These are phyloP conservation scores for Plasmodium sp. DNA, from an alignment of 169 alveolate species.

Conservation along the genomic window DNA sequence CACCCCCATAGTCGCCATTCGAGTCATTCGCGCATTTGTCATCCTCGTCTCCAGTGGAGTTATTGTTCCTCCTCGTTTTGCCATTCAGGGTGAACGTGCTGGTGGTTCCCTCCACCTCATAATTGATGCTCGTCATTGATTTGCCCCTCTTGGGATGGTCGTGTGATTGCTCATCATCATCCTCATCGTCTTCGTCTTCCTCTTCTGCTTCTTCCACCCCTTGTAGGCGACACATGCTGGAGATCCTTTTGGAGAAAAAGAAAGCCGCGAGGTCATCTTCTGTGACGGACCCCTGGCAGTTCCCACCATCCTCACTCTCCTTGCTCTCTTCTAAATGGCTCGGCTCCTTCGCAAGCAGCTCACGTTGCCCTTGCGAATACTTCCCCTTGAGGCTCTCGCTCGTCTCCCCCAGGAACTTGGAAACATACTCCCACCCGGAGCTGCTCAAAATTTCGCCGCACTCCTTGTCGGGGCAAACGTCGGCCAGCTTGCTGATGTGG, in stretches of 20 bases:
- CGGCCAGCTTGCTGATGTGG: slow-evolving; percentile 1
- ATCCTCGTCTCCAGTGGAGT: neutral
- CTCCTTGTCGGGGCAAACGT: slow-evolving; percentile 20
- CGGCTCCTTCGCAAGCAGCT: neutral
- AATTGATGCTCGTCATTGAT: neutral
- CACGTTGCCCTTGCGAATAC: neutral
- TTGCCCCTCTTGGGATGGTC: neutral
- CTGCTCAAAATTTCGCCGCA: slow-evolving; percentile 15
- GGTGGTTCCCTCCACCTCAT: neutral
- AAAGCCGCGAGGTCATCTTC: neutral
- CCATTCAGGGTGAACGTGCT: neutral
- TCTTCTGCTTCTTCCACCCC: neutral
- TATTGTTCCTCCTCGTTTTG: neutral
- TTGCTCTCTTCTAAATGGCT: neutral
- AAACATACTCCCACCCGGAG: slow-evolving; percentile 46
- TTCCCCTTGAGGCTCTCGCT: neutral
- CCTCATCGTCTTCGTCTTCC: neutral
- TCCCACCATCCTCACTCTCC: neutral
- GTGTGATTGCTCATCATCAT: neutral
- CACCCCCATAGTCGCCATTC: neutral
- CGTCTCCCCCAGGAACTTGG: slow-evolving; percentile 11
- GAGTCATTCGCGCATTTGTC: neutral
- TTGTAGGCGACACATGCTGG: neutral
- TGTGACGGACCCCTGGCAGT: neutral
- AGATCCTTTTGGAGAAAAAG: slow-evolving; percentile 1